Base-by-base conservation (phyloP, 2,329 filamentous ascomycete species). In the Endoconidiophora laricicola region DNA sequence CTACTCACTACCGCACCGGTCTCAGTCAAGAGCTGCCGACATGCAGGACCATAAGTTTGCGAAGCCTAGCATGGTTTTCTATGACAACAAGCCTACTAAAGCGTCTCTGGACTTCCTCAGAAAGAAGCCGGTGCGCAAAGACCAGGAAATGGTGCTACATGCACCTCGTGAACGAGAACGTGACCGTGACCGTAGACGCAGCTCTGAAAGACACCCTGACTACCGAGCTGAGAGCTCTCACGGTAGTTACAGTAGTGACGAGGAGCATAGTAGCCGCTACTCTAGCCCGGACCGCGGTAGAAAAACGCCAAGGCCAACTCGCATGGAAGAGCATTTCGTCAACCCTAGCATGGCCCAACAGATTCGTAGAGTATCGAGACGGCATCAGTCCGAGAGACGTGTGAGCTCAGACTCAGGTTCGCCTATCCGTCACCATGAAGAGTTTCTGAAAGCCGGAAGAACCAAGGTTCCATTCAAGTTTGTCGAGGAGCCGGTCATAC, bases 401-500 rank as follows among this genome's bases (percentile, higher is more conserved):
- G 29, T 33, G 9, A 46, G 44, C 38, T 39, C 47, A 4, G 47
- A 46, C 18, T 40, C 39, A 5, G n/a, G 7, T 7, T 44, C 20
- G 9, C 33, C 40, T 58, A 71, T 66, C 55, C 68, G 63, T 50
- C 12, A 33, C 29, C 29, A 12, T 12, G 69, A 68, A 18, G 73
- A 79, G 52, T 86, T 83, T 56, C 82, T 83, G 7, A 83, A 84
- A 66, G 87, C 83, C 63, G 88, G 88, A 58, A 94, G 88, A 72
- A 95, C 88, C 12, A 79, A 84, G 57, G 87, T 95, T 62, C 88
- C 88, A 1, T 79, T 77, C 53, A 76, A 82, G 51, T 70, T 94
- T 53, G 85, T 93, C 12, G 83, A 84, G 56, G 82, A 83, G 61
- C 74, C 81, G 54, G 88, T 86, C 1, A 74, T 95, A 33, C 80